Conservation (phyloP, 2,329 filamentous ascomycete species). For the Catunica adiposa region DNA sequence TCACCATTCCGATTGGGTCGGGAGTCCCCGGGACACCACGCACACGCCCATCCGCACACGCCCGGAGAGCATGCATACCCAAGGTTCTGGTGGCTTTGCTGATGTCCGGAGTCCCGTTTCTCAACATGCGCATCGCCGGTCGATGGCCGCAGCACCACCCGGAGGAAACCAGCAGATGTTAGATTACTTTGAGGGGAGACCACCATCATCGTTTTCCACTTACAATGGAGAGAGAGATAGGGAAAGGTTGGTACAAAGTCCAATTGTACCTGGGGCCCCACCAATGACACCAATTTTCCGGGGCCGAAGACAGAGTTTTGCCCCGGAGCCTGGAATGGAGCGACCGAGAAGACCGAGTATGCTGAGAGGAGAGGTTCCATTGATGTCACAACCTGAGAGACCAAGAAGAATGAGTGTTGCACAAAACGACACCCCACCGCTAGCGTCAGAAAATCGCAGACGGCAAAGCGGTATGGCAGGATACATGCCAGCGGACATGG, state of each 20-base stretch:
- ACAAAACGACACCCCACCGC: neutral
- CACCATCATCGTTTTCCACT: constrained; percentile 3
- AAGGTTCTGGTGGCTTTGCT: neutral
- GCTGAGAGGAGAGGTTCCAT: constrained; percentile 2
- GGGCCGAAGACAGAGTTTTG: neutral
- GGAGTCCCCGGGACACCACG: constrained; percentile 1
- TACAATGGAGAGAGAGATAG: neutral
- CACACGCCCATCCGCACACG: neutral
- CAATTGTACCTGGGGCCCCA: neutral
- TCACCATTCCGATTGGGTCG: neutral
- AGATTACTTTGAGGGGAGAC: neutral
- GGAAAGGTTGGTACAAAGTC: constrained; percentile 6
- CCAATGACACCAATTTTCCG: neutral
- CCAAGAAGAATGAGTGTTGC: constrained; percentile 4
- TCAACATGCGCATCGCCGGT: neutral
- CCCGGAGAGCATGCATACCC: neutral
- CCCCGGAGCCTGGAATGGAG: neutral
- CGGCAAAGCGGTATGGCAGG: no score
- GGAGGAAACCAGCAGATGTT: neutral
- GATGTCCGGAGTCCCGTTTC: neutral
- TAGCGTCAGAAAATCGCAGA: neutral
- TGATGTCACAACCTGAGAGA: neutral
- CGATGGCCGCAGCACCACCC: neutral
- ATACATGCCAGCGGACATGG: neutral
- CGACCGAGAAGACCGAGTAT: constrained; percentile 4